A percentile compares a stretch with the other conserved stretches of the same genome.
Conservation (phyloP, 352 stramenopile genomes). For the Pythium apleroticum region DNA sequence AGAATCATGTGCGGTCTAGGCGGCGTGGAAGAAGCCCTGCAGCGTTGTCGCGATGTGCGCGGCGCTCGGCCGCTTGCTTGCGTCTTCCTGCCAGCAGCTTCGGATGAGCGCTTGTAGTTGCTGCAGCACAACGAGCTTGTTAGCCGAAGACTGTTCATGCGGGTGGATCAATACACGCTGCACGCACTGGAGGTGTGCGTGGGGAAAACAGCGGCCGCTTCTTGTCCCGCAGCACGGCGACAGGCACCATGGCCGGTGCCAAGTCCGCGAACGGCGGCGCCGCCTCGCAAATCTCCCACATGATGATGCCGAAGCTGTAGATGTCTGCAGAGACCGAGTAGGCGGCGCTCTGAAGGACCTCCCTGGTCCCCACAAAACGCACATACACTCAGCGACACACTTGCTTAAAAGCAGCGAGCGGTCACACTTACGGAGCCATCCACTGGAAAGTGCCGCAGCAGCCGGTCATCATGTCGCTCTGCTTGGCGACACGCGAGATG, state of each 20-base stretch:
- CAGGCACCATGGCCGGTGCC: conserved; percentile 48
- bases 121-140: conserved; percentile 27
- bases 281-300: conserved; percentile 81
- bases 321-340: conserved; percentile 76
- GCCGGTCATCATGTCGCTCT: conserved; percentile 61
- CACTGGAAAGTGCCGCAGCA: conserved; percentile 83
- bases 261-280: conserved; percentile 63
- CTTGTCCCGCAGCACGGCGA: conserved; percentile 69
- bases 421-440: conserved; percentile 63
- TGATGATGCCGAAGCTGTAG: conserved; percentile 80
- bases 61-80: conserved; percentile 44
- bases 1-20: conserved; percentile 10
- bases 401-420: no score
- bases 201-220: conserved; percentile 54
- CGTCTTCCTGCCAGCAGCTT: conserved; percentile 67
- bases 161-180: neutral
- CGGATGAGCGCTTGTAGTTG: conserved; percentile 59
- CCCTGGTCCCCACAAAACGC: conserved; percentile 28
- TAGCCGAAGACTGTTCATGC: neutral
- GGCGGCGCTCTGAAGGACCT: conserved; percentile 61
- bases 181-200: conserved; percentile 52
- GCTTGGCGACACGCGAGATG: conserved; percentile 59
- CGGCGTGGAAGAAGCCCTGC: conserved; percentile 44
- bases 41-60: conserved; percentile 42
- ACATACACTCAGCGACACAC: neutral